Evolutionary conservation across 2,329 filamentous ascomycete genomes (phyloP).

Genomic region (Colletotrichum eleusines): DNA sequence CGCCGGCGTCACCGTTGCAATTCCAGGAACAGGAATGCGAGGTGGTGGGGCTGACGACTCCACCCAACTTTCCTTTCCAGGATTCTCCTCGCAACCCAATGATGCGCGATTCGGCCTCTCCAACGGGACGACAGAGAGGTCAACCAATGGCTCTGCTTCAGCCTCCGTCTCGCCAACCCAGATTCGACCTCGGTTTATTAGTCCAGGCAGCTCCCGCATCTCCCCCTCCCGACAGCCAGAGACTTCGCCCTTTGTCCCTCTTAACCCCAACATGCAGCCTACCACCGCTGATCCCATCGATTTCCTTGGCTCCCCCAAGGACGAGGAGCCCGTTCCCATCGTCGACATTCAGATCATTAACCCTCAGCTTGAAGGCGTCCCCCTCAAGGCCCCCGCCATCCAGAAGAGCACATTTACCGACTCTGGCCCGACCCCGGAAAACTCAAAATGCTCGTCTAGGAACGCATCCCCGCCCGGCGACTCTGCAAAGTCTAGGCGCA

Average conservation of each 20-base stretch:
- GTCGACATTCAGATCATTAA: slow-evolving; percentile 71
- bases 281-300: slow-evolving; percentile 50
- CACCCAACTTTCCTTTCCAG: slow-evolving; percentile 38
- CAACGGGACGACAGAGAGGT: slow-evolving; percentile 35
- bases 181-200: slow-evolving; percentile 39
- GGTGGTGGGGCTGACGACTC: slow-evolving; percentile 39
- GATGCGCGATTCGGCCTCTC: slow-evolving; percentile 41
- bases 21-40: slow-evolving; percentile 36
- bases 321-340: slow-evolving; percentile 56
- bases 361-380: slow-evolving; percentile 70
- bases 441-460: slow-evolving; percentile 46
- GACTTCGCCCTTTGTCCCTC: slow-evolving; percentile 53
- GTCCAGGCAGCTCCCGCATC: slow-evolving; percentile 49
- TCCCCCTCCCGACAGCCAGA: slow-evolving; percentile 53
- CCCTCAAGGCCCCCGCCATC: slow-evolving; percentile 66
- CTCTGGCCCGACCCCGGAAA: slow-evolving; percentile 46
- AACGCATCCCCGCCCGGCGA: slow-evolving; percentile 47
- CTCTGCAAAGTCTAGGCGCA: slow-evolving; percentile 44
- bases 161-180: slow-evolving; percentile 42
- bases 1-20: slow-evolving; percentile 39
- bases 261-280: slow-evolving; percentile 60
- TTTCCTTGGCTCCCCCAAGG: slow-evolving; percentile 52
- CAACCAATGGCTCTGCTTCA: slow-evolving; percentile 41
- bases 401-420: slow-evolving; percentile 65
- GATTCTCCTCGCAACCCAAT: slow-evolving; percentile 46